A percentile compares a stretch with the other conserved stretches of the same genome.
Evolutionary conservation across 768 basidiomycete species (phyloP).

Genomic region (Mycena galopus): DNA sequence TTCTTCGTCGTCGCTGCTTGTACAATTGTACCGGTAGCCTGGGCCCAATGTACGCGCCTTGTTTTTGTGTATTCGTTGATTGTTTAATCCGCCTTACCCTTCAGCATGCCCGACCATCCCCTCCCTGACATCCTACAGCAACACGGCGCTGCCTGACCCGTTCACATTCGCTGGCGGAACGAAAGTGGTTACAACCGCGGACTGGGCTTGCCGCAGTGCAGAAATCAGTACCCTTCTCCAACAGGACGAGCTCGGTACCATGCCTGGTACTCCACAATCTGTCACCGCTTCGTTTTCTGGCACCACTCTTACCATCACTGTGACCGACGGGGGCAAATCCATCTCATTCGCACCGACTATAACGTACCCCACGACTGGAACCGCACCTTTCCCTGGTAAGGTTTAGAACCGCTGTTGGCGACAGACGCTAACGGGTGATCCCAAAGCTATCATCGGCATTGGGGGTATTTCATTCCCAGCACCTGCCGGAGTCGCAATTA

Average conservation of each 20-base stretch:
- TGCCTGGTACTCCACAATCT: slow-evolving; percentile 61
- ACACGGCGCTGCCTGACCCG: slow-evolving; percentile 62
- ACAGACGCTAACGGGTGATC: background rate
- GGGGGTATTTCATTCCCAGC: slow-evolving; percentile 58
- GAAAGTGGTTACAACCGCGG: slow-evolving; percentile 55
- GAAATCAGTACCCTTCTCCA: slow-evolving; percentile 66
- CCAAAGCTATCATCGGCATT: slow-evolving; percentile 50
- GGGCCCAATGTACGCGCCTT: slow-evolving; percentile 7
- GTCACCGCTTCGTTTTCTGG: slow-evolving; percentile 60
- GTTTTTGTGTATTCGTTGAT: background rate
- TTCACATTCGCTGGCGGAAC: slow-evolving; percentile 65
- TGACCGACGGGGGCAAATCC: slow-evolving; percentile 57
- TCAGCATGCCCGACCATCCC: slow-evolving; percentile 33
- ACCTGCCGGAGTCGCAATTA: slow-evolving; percentile 55
- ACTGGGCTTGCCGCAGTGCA: slow-evolving; percentile 65
- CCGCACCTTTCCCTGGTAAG: slow-evolving; percentile 58
- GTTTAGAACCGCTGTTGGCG: background rate
- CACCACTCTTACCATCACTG: slow-evolving; percentile 63
- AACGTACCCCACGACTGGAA: slow-evolving; percentile 57
- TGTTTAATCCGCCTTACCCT: background rate
- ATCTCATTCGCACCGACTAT: slow-evolving; percentile 65
- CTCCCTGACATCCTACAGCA: slow-evolving; percentile 50
- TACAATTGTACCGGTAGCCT: background rate
- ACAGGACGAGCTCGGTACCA: slow-evolving; percentile 64
- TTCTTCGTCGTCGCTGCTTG: slow-evolving; percentile 15